Evolutionary conservation across 768 basidiomycete species (phyloP).

Genomic region (Russula abietina): DNA sequence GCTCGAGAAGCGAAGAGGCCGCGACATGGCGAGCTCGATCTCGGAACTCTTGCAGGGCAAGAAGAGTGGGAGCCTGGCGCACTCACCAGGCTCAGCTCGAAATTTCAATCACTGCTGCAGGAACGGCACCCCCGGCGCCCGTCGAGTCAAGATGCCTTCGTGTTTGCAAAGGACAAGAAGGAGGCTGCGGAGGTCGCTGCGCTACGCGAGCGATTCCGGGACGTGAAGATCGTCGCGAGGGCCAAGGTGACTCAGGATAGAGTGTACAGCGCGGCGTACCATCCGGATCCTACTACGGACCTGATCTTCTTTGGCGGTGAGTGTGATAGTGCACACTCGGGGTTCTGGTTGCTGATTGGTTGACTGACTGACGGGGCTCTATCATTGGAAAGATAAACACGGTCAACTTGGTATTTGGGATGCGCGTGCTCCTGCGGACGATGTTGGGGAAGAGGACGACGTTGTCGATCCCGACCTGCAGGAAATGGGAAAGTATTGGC

Average conservation of each 20-base stretch:
- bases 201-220: constrained; percentile 48
- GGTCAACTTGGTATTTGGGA: constrained; percentile 86
- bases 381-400: constrained; percentile 61
- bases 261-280: constrained; percentile 73
- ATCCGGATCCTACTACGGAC: constrained; percentile 74
- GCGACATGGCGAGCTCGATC: constrained; percentile 58
- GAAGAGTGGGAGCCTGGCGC: constrained; percentile 45
- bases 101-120: constrained; percentile 40
- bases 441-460: constrained; percentile 61
- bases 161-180: constrained; percentile 40
- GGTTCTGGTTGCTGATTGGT: background rate
- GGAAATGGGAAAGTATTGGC: constrained; percentile 75
- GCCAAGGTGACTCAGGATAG: constrained; percentile 76
- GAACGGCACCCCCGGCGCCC: constrained; percentile 35
- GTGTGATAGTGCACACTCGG: background rate
- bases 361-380: background rate
- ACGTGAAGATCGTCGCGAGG: constrained; percentile 60
- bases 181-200: constrained; percentile 46
- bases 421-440: constrained; percentile 62
- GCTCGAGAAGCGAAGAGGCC: constrained; percentile 60
- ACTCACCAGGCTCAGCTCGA: constrained; percentile 40
- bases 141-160: constrained; percentile 47
- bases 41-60: constrained; percentile 42
- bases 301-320: constrained; percentile 82
- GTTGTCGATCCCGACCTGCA: constrained; percentile 37